Conservation (phyloP, 1,284 basidiomycete species). For the Ustilago hordei region DNA sequence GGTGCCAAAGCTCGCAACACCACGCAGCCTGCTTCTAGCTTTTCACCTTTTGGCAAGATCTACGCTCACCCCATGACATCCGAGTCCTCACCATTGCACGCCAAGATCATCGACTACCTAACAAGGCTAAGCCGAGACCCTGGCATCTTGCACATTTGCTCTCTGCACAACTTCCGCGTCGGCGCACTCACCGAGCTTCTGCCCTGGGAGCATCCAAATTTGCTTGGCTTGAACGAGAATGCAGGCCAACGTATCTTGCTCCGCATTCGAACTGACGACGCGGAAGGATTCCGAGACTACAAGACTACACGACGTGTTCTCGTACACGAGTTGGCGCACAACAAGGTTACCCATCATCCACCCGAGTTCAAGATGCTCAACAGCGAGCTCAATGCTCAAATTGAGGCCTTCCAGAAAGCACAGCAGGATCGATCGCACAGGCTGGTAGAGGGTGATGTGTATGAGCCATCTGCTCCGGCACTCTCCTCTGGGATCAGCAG, state of each 20-base stretch:
- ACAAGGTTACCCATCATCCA: conserved; percentile 59
- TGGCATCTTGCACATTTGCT: conserved; percentile 62
- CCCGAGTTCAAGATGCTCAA: conserved; percentile 66
- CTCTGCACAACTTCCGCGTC: conserved; percentile 51
- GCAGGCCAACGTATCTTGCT: conserved; percentile 58
- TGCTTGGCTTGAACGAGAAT: conserved; percentile 65
- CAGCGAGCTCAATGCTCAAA: conserved; percentile 61
- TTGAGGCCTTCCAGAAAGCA: conserved; percentile 53
- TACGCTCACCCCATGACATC: conserved; percentile 49
- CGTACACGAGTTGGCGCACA: conserved; percentile 66
- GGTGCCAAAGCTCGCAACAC: conserved; percentile 49
- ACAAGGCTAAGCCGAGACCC: conserved; percentile 51
- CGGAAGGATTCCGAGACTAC: conserved; percentile 63
- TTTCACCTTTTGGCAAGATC: conserved; percentile 49
- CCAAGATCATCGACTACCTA: conserved; percentile 46
- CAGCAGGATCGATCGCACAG: conserved; percentile 30
- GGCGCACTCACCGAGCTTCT: conserved; percentile 62
- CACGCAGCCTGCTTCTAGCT: conserved; percentile 12
- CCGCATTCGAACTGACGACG: conserved; percentile 61
- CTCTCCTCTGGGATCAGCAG: neutral
- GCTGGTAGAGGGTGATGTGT: conserved; percentile 46
- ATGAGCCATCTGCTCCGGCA: conserved; percentile 34
- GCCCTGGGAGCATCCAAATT: conserved; percentile 60
- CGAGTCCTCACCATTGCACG: conserved; percentile 26
- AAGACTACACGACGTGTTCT: conserved; percentile 60